These are phyloP conservation scores for Petasospora fabianii DNA, from an alignment of 1,139 yeast genomes.

Conservation along the genomic window DNA sequence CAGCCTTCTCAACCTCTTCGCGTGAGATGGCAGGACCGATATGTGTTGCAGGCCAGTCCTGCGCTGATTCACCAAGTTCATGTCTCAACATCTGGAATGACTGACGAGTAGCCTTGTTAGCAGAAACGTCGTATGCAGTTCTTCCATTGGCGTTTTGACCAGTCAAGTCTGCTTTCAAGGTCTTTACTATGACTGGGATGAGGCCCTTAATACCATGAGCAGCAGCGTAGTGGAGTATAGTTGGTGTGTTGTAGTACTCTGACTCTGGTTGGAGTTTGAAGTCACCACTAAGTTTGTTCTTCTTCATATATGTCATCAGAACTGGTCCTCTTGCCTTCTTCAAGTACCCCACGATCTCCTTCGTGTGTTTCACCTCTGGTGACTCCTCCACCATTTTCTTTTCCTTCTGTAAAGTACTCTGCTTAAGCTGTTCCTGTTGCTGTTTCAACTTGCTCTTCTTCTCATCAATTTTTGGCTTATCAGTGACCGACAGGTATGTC, in stretches of 20 bases:
- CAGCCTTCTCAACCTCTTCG: constrained; percentile 55
- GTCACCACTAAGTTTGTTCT: constrained; percentile 50
- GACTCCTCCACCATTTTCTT: constrained; percentile 27
- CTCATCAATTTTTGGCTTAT: constrained; percentile 44
- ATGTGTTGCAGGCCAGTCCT: constrained; percentile 67
- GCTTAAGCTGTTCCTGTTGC: constrained; percentile 29
- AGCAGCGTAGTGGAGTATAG: constrained; percentile 77
- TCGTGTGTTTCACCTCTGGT: constrained; percentile 46
- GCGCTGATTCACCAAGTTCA: constrained; percentile 61
- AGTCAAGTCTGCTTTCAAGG: constrained; percentile 70
- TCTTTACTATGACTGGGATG: constrained; percentile 59
- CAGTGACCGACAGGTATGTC: constrained; percentile 53
- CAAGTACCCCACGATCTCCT: constrained; percentile 54
- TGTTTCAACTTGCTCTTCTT: constrained; percentile 21
- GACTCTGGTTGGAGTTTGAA: constrained; percentile 52
- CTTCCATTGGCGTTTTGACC: constrained; percentile 49
- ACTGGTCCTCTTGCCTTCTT: constrained; percentile 80
- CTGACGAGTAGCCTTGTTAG: constrained; percentile 41
- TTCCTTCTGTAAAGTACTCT: constrained; percentile 17
- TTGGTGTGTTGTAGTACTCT: constrained; percentile 58
- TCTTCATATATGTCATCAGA: constrained; percentile 56
- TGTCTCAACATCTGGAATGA: constrained; percentile 69
- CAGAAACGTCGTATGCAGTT: constrained; percentile 60
- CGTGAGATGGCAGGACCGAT: constrained; percentile 64
- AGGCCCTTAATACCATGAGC: constrained; percentile 64